Conservation (phyloP, 208 protist genomes). For the Trypanosoma scelopori region DNA sequence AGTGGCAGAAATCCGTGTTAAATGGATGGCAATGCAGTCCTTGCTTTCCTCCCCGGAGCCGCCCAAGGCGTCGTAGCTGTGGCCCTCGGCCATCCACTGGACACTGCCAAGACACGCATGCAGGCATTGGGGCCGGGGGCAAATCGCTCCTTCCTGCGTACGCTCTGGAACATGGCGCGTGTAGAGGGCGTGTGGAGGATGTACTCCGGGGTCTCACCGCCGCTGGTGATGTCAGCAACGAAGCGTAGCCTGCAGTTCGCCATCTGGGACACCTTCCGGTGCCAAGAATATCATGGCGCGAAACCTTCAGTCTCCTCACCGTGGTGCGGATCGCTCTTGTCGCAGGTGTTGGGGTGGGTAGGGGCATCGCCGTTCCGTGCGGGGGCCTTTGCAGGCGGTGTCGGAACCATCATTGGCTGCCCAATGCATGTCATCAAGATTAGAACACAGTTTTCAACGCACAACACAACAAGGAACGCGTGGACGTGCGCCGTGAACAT, state of each 20-base stretch:
- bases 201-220: slow-evolving; percentile 78
- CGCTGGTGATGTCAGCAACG: slow-evolving; percentile 72
- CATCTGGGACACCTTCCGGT: slow-evolving; percentile 67
- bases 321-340: not conserved
- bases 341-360: slow-evolving; percentile 16
- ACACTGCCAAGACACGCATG: slow-evolving; percentile 90
- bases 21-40: slow-evolving; percentile 25
- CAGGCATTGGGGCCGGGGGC: slow-evolving; percentile 64
- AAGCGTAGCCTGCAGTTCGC: slow-evolving; percentile 90
- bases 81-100: slow-evolving; percentile 80
- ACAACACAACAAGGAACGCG: slow-evolving; percentile 51
- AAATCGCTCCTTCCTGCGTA: slow-evolving; percentile 37
- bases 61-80: slow-evolving; percentile 73
- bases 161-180: slow-evolving; percentile 58
- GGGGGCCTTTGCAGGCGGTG: slow-evolving; percentile 75
- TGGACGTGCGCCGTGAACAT: slow-evolving; percentile 75
- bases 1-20: not conserved
- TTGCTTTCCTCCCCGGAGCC: slow-evolving; percentile 69
- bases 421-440: slow-evolving; percentile 91
- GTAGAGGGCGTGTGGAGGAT: slow-evolving; percentile 71
- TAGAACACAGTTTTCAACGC: slow-evolving; percentile 75
- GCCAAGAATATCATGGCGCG: not conserved
- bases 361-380: slow-evolving; percentile 55
- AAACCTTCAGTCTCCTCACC: not conserved
- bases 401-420: slow-evolving; percentile 85